A percentile compares a stretch with the other conserved stretches of the same genome.
phyloP scores from a whole-genome alignment of 2,329 filamentous ascomycete genomes.

The Colletotrichum karsti region DNA sequence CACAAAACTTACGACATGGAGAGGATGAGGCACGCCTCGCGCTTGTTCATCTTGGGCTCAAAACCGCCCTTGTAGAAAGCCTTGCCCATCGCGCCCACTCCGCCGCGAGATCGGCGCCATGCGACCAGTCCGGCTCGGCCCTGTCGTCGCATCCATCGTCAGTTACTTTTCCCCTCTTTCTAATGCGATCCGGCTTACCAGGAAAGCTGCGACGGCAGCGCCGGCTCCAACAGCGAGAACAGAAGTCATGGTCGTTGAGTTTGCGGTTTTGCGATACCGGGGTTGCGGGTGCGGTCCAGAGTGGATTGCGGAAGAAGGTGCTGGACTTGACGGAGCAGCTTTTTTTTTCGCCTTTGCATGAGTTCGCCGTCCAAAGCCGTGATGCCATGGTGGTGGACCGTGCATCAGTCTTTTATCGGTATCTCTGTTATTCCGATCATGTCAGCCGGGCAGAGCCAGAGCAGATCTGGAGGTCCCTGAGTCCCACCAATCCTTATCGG shows the following conservation, averaged over 20 bases:
- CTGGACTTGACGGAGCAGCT: background rate
- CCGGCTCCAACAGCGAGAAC: constrained; percentile 56
- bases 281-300: constrained; percentile 12
- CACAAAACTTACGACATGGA: constrained; percentile 86
- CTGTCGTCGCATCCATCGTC: constrained; percentile 58
- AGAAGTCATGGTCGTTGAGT: constrained; percentile 45
- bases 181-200: constrained; percentile 45
- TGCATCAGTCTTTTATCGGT: background rate
- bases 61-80: constrained; percentile 99
- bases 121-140: constrained; percentile 93
- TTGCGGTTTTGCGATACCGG: background rate
- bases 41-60: constrained; percentile 90
- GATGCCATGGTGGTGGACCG: constrained; percentile 3
- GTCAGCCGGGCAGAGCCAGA: too few species aligned
- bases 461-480: too few species aligned
- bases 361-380: constrained; percentile 6
- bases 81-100: constrained; percentile 82
- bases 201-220: constrained; percentile 59
- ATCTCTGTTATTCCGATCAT: constrained; percentile 9
- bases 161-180: background rate
- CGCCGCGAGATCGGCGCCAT: constrained; percentile 81
- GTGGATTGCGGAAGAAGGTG: background rate
- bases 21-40: constrained; percentile 90
- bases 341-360: background rate
- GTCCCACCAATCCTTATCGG: background rate